These are phyloP conservation scores for Leucosporidium scottii DNA, from an alignment of 768 basidiomycete genomes.

Conservation along the genomic window DNA sequence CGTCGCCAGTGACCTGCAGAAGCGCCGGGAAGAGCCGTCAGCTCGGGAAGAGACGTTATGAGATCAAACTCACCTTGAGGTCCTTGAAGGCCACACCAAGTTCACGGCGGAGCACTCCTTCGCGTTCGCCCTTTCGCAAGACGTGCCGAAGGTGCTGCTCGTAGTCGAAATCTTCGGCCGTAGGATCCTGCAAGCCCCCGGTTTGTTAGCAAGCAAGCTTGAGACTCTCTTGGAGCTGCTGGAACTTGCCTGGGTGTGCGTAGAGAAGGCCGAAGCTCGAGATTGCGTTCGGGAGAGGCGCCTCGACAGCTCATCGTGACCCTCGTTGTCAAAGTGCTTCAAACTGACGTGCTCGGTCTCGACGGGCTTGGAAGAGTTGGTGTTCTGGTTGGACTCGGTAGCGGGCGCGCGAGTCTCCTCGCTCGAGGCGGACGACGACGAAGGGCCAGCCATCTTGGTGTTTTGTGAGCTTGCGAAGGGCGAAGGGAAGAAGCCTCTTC, in stretches of 20 bases:
- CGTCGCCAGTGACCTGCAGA: slow-evolving; percentile 16
- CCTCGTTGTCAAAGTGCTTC: not conserved
- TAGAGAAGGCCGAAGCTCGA: not conserved
- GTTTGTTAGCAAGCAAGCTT: not conserved
- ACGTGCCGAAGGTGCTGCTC: slow-evolving; percentile 27
- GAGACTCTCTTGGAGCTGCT: not conserved
- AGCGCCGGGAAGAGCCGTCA: slow-evolving; percentile 4
- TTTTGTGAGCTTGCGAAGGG: no score
- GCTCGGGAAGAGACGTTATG: no score
- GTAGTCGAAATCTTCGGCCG: slow-evolving; percentile 26
- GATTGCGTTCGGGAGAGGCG: not conserved
- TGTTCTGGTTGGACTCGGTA: no score
- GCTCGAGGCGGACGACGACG: no score
- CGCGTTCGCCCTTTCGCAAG: slow-evolving; percentile 21
- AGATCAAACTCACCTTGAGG: slow-evolving; percentile 17
- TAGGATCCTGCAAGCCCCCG: slow-evolving; percentile 8
- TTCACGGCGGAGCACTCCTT: slow-evolving; percentile 10
- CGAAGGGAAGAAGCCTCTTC: no score
- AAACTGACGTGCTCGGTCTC: no score
- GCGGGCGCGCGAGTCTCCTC: no score
- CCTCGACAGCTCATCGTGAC: not conserved
- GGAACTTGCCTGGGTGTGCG: not conserved
- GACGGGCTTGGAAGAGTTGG: no score
- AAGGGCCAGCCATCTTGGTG: no score
- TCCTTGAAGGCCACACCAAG: slow-evolving; percentile 26